Evolutionary conservation across 2,329 filamentous ascomycete genomes (phyloP), one percentile per base, ranked within the genome.

Genomic region (Chaetothyriales sp.): DNA sequence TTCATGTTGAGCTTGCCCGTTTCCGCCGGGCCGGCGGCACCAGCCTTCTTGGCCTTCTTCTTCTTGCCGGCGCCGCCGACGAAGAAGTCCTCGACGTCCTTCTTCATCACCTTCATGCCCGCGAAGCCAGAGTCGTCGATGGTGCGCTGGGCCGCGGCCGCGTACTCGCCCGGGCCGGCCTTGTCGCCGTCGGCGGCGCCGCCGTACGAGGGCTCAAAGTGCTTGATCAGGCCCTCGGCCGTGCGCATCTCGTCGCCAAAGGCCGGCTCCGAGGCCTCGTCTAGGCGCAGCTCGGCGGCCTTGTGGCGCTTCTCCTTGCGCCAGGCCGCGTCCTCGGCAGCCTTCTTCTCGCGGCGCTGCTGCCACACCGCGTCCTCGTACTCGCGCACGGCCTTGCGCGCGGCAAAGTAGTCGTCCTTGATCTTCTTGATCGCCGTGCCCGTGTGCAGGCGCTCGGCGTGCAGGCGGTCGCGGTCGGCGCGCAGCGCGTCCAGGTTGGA

Each of bases 241-340:
- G 85, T 85, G 63, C 89, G 80, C 64, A 98, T 95, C 73, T 98
- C 89, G 62, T 95, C 88, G 46, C 87, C 77, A 75, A 88, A 98
- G 49, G 92, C 92, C 15, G 85, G 89, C 62, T 87, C 83, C 28
- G 66, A 70, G 53, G 67, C 72, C 61, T 74, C 72, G 61, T 75
- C 72, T 25, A 75, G 65, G 63, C 73, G 73, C 64, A 76, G 75
- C 61, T 77, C 74, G 47, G 75, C 72, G 58, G 76, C 70, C 64
- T 74, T 75, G 63, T 69, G 71, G 61, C 67, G 67, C 64, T 70
- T 71, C 61, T 74, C 72, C 43, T 70, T 71, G 57, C 73, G 67
- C 54, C 69, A 71, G 22, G 70, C 66, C 19, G 73, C 85, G 51
- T 86, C 82, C 75, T 98, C 89, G 46, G 83, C 81, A 72, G 83